Evolutionary conservation across 1,284 basidiomycete species (phyloP), one percentile per base, ranked within the genome.

Genomic region (Abortiporus biennis): DNA sequence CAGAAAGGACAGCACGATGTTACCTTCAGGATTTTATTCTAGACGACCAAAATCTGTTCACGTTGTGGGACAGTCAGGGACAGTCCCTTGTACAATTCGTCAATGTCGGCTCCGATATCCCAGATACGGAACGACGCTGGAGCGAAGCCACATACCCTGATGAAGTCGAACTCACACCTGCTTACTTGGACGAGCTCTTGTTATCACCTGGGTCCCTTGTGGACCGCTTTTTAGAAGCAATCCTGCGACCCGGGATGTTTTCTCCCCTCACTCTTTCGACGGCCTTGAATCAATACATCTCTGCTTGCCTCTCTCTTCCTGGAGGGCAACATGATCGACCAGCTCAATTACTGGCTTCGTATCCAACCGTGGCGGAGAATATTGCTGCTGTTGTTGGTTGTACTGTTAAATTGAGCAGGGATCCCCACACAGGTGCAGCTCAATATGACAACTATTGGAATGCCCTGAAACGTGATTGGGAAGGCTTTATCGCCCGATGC

Each of bases 381-480:
- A 88, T 92, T 35, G 80, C 78, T 1, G 80, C 82, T 3, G 79
- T 92, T n/a, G 89, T 96, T 16, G 93, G 92, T 1, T 90, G 82
- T 51, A 85, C 86, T 1, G 80, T 95, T 21, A 72, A 71, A 42
- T 70, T 93, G 31, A 74, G 78, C 49, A 74, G 75, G 29, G 86
- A 90, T 54, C 71, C 80, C 0, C 78, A 81, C 47, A 92, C 88
- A 0, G 92, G 92, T 8, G 82, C 83, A 16, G 71, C 80, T 29
- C 79, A 87, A 47, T 74, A 92, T 52, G 78, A 80, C 37, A 80
- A 80, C 41, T 93, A 89, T 59, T 85, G 87, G 77, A 85, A 78
- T 53, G 80, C 83, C 0, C 65, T 94, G 49, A 93, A 91, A 60
- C 69, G 87, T 30, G 91, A 96, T 54, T 96, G 92, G 91, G 86